Evolutionary conservation across 78 protist genomes (phyloP).

Genomic region (Anaeramoeba flamelloides): DNA sequence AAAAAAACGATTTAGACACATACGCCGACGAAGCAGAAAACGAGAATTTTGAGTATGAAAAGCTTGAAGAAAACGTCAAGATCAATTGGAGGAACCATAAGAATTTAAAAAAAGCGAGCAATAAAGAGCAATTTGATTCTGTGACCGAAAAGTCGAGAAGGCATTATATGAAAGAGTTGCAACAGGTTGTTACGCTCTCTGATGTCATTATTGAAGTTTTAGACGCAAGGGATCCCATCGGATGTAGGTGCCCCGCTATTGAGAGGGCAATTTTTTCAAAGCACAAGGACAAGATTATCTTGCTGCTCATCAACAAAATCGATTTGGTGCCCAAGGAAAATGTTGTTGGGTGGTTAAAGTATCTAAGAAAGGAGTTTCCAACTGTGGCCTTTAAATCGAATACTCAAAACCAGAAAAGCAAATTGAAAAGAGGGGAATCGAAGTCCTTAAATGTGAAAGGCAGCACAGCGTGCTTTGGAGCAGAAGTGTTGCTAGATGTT

Average conservation of each 20-base stretch:
- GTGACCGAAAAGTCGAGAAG: slow-evolving; percentile 59
- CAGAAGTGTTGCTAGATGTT: too few relatives aligned
- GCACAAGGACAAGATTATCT: slow-evolving; percentile 36
- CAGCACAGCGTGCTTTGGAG: too few relatives aligned
- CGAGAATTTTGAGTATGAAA: too few relatives aligned
- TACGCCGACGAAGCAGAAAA: too few relatives aligned
- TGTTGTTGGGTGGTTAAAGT: slow-evolving; percentile 46
- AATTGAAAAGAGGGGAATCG: too few relatives aligned
- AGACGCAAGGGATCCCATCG: slow-evolving; percentile 98
- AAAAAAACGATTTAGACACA: too few relatives aligned
- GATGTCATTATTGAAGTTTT: slow-evolving; percentile 79
- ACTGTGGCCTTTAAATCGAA: slow-evolving; percentile 66
- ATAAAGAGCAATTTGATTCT: too few relatives aligned
- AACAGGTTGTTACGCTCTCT: slow-evolving; percentile 55
- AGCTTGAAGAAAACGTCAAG: too few relatives aligned
- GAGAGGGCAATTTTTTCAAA: slow-evolving; percentile 42
- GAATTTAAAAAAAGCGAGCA: too few relatives aligned
- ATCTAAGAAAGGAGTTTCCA: slow-evolving; percentile 45
- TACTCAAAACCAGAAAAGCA: slow-evolving; percentile 41
- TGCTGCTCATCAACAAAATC: slow-evolving; percentile 79
- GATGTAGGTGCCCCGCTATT: slow-evolving; percentile 71
- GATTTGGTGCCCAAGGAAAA: slow-evolving; percentile 72
- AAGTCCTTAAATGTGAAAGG: too few relatives aligned
- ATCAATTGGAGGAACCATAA: too few relatives aligned
- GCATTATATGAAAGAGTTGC: slow-evolving; percentile 58